Evolutionary conservation across 257 asterid genomes (phyloP).

Genomic region (Paulownia fortunei): DNA sequence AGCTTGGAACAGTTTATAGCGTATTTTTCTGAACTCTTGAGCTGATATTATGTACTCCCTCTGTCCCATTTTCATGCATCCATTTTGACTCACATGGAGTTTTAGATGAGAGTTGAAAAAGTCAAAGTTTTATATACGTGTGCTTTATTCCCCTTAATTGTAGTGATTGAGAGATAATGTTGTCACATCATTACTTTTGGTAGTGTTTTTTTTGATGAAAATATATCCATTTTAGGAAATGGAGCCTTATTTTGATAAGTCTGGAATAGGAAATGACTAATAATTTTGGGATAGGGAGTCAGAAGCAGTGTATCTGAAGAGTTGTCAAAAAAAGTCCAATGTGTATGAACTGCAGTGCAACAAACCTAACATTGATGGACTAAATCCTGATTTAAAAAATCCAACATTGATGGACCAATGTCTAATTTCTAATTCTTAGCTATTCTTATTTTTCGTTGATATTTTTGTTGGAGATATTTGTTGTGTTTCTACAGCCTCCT

Average conservation of each 20-base stretch:
- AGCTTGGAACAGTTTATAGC: neutral
- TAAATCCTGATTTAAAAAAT: neutral
- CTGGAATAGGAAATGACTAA: neutral
- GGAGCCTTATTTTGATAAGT: neutral
- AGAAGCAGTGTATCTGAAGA: conserved; percentile 2
- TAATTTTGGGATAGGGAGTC: neutral
- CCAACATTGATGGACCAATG: neutral
- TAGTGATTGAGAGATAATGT: neutral
- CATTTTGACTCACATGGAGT: neutral
- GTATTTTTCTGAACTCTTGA: neutral
- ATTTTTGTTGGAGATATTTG: neutral
- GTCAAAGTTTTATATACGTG: neutral
- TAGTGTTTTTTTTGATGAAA: neutral
- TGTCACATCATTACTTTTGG: neutral
- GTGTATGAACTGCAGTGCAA: neutral
- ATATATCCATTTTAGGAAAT: conserved; percentile 6
- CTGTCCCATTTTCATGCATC: neutral
- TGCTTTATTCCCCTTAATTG: neutral
- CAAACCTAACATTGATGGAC: conserved; percentile 10
- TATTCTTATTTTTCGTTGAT: neutral
- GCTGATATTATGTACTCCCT: neutral
- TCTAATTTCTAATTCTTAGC: neutral
- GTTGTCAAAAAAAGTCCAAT: neutral
- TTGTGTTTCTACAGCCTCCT: neutral
- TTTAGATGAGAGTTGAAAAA: neutral